Base-by-base conservation (phyloP, 345 rosid species). In the Salix suchowensis region DNA sequence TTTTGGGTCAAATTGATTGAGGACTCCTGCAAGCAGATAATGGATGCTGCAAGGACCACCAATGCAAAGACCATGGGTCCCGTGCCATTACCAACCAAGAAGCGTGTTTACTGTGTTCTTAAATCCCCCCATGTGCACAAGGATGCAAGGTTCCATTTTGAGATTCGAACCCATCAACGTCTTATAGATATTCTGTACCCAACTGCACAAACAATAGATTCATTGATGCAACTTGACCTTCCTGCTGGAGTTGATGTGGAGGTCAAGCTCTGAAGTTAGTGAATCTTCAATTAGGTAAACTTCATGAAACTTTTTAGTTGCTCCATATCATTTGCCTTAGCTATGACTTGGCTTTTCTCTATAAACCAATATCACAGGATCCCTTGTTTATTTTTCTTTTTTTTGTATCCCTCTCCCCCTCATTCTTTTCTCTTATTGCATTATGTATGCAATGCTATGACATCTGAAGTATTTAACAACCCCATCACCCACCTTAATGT, bases 51-150 rank as follows among this genome's bases (percentile, higher is more conserved):
- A 8, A 88, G 86, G 78, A 91, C 79, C 58, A 93, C 97, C 23
- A 91, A 96, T 65, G 99, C 98, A 1, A 93, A 92, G 86, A 93
- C 98, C 50, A 91, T 91, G 95, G 98, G 98, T 28, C 96, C 97
- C 40, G 98, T 96, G 78, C 99, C 98, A 0, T 84, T 93, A 77
- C 99, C 97, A 0, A 96, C 99, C 65, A 96, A 93, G 92, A 96
- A 82, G 82, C 85, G 94, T 52, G 39, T 93, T 78, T 93, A 89
- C 79, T 96, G 99, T 89, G 96, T 96, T 74, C 98, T 96, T 65
- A 93, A 92, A 86, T 96, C 99, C 65, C 98, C 98, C 21, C 98
- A 96, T n/a, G 99, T 96, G 65, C 94, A 93, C 89, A 93, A 96
- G 86, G 99, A 96, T 75, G 99, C 99, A 37, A 87, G 99, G 87